Evolutionary conservation across 768 basidiomycete species (phyloP), one percentile per base, ranked within the genome.

Genomic region (Suillus lakei): DNA sequence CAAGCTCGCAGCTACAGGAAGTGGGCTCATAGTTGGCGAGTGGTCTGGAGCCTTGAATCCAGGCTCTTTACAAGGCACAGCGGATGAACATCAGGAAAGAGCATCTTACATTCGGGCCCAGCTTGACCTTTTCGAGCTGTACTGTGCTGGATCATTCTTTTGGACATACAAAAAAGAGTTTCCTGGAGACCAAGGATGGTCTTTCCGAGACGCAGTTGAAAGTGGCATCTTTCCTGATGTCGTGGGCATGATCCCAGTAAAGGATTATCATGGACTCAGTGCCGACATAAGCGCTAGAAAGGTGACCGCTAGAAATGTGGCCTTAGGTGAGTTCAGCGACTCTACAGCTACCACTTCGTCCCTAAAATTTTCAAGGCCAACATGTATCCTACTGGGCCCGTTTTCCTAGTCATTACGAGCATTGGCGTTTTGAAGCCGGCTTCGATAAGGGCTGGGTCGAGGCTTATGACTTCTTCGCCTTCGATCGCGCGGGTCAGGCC

Each of bases 151-250:
- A 5, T 91, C 86, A 84, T 95, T 89, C 79, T 95, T 91, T 73
- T 93, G 93, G 93, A 93, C 91, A 43, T 90, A 87, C 72, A 93
- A 88, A 80, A 92, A 93, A 75, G 83, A 87, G 59, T 72, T 78
- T 5, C 75, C 73, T 4, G 87, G 88, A 62, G 93, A 95, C 77
- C 83, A 78, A 5, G 92, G 92, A 1, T 94, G 93, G 93, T 86
- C 86, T 34, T 84, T 90, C 43, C 80, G 83, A 64, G 88, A 93
- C 74, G 89, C 90, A 0, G 83, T 86, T 1, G 81, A 80, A 30
- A 82, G 81, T 3, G 89, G 88, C 8, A 85, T 91, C 5, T 85
- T 93, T 69, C 92, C 91, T 0, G 23, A 71, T 1, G 80, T 71
- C 55, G 78, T 88, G 7, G 88, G 87, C 9, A 73, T 87, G 62